These are phyloP conservation scores for Neurospora terricola DNA, from an alignment of 495 filamentous ascomycete genomes.

Conservation along the genomic window DNA sequence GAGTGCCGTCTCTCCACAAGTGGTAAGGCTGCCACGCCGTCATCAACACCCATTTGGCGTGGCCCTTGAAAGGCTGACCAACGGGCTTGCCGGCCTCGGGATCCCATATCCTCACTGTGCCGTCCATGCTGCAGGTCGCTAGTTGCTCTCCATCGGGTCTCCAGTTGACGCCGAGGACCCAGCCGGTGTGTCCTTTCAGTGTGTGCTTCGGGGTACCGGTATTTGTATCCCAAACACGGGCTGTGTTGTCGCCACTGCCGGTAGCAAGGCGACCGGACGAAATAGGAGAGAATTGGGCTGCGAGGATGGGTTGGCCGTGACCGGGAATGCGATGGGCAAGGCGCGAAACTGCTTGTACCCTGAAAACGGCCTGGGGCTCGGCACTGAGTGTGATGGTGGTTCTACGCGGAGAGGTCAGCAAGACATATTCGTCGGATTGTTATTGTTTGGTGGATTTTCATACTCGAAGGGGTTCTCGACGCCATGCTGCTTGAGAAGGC, in stretches of 20 bases:
- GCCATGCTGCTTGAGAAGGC: slow-evolving; percentile 38
- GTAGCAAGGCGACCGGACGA: slow-evolving; percentile 75
- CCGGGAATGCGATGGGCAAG: slow-evolving; percentile 83
- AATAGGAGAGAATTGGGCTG: slow-evolving; percentile 77
- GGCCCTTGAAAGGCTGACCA: slow-evolving; percentile 73
- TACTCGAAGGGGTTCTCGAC: slow-evolving; percentile 38
- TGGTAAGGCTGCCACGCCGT: slow-evolving; percentile 95
- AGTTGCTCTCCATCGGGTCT: slow-evolving; percentile 73
- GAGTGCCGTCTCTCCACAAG: slow-evolving; percentile 59
- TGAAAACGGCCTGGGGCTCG: slow-evolving; percentile 89
- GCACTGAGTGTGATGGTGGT: slow-evolving; percentile 61
- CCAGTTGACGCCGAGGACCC: slow-evolving; percentile 84
- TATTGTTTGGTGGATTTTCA: no score
- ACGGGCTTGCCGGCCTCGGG: slow-evolving; percentile 68
- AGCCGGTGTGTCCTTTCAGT: slow-evolving; percentile 84
- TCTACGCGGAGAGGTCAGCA: background rate
- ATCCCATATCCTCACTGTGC: slow-evolving; percentile 84
- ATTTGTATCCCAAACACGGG: slow-evolving; percentile 91
- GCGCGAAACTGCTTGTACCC: slow-evolving; percentile 82
- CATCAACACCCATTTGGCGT: slow-evolving; percentile 82
- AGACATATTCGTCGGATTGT: background rate
- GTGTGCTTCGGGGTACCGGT: slow-evolving; percentile 85
- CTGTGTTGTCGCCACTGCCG: slow-evolving; percentile 85
- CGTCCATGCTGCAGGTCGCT: slow-evolving; percentile 92
- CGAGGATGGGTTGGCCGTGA: slow-evolving; percentile 86